A percentile compares a stretch with the other conserved stretches of the same genome.
These are phyloP conservation scores for Fraxinus baroniana DNA, from an alignment of 305 asterid genomes.

Conservation along the genomic window DNA sequence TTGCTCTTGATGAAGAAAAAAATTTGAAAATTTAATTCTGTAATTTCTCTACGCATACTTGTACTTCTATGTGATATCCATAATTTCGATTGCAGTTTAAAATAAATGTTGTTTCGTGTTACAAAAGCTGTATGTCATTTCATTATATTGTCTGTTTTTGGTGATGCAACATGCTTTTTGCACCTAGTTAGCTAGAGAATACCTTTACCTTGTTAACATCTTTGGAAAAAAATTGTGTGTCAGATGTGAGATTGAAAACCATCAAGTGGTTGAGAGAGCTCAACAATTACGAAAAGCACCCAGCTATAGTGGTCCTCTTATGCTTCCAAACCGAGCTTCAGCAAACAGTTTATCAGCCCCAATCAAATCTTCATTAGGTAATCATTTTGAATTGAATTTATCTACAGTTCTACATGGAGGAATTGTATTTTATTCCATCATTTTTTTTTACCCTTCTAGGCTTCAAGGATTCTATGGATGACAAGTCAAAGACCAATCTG, in stretches of 20 bases:
- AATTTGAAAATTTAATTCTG: background rate
- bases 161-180: constrained; percentile 5
- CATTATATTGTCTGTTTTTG: background rate
- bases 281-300: constrained; percentile 76
- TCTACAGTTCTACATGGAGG: constrained; percentile 8
- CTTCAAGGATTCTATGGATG: constrained; percentile 82
- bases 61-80: background rate
- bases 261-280: constrained; percentile 57
- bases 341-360: constrained; percentile 99
- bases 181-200: constrained; percentile 19
- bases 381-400: constrained; percentile 23
- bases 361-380: constrained; percentile 92
- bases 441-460: constrained; percentile 40
- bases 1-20: background rate
- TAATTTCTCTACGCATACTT: background rate
- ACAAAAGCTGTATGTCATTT: background rate
- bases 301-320: constrained; percentile 92
- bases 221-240: constrained; percentile 19
- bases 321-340: constrained; percentile 95
- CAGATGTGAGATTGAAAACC: constrained; percentile 73
- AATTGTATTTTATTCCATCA: constrained; percentile 14
- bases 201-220: constrained; percentile 9
- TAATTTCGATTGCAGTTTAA: background rate
- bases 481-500: constrained; percentile 78
- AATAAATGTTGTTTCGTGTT: background rate